These are phyloP conservation scores for Calonectria multiphialidica DNA, from an alignment of 2,329 filamentous ascomycete species.

Conservation along the genomic window DNA sequence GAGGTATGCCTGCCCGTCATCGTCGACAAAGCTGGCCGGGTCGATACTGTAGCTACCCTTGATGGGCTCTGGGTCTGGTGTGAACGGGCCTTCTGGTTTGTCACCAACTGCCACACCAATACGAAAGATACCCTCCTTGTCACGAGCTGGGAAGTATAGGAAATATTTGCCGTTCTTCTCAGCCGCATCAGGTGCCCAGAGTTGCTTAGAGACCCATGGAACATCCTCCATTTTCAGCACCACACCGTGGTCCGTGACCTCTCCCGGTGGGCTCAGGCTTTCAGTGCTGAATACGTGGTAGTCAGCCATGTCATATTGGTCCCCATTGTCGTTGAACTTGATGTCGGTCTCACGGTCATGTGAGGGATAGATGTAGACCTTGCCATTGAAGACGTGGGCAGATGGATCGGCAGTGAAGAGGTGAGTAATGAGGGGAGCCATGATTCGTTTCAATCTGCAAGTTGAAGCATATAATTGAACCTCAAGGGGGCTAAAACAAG, in stretches of 20 bases:
- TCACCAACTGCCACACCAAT: slow-evolving; percentile 78
- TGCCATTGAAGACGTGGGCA: slow-evolving; percentile 82
- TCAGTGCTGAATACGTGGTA: slow-evolving; percentile 80
- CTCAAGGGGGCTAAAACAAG: neutral
- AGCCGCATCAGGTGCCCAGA: slow-evolving; percentile 85
- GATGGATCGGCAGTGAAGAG: slow-evolving; percentile 86
- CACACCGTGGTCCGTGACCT: slow-evolving; percentile 79
- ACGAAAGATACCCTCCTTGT: slow-evolving; percentile 77
- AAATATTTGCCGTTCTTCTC: slow-evolving; percentile 77
- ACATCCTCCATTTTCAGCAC: slow-evolving; percentile 74
- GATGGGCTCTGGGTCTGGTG: slow-evolving; percentile 73
- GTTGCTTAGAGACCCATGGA: slow-evolving; percentile 82
- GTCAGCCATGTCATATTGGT: slow-evolving; percentile 87
- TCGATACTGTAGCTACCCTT: slow-evolving; percentile 81
- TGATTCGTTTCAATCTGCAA: slow-evolving; percentile 10
- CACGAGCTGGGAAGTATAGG: slow-evolving; percentile 82
- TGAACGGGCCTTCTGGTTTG: slow-evolving; percentile 77
- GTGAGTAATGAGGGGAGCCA: slow-evolving; percentile 76
- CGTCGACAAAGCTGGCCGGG: slow-evolving; percentile 80
- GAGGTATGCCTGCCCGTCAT: slow-evolving; percentile 52
- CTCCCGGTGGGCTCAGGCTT: slow-evolving; percentile 64
- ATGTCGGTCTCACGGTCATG: slow-evolving; percentile 84
- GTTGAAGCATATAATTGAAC: neutral
- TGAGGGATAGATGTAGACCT: slow-evolving; percentile 84
- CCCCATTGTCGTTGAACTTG: slow-evolving; percentile 84